phyloP scores from a whole-genome alignment of 257 asterid genomes.

The Capsicum pubescens region DNA sequence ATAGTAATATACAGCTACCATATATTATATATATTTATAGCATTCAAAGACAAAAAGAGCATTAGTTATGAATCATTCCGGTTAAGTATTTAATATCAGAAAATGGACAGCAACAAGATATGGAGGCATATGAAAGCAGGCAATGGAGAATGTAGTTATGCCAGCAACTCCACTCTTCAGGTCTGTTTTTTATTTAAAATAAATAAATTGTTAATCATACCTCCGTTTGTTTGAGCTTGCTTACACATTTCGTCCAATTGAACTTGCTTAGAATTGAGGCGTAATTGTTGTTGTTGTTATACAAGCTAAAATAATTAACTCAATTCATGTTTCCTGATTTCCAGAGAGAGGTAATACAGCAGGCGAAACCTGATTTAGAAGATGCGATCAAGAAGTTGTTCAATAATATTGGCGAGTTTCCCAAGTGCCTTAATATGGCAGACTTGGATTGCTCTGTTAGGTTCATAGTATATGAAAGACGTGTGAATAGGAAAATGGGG shows the following conservation, averaged over 20 bases:
- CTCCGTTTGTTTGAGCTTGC: background rate
- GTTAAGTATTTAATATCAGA: no score
- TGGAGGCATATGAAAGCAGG: constrained; percentile 36
- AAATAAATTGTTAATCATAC: no score
- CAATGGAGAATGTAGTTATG: constrained; percentile 44
- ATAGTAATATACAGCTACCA: no score
- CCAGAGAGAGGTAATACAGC: constrained; percentile 29
- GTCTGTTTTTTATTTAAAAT: no score
- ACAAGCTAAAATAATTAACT: background rate
- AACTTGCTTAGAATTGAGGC: background rate
- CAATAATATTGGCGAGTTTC: background rate
- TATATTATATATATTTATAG: no score
- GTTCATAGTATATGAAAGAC: no score
- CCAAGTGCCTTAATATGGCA: constrained; percentile 35
- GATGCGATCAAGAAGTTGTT: constrained; percentile 31
- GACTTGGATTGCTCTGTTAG: constrained; percentile 47
- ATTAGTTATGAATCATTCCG: no score
- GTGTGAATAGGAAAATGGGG: no score
- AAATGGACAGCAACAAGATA: no score
- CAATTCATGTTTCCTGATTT: background rate
- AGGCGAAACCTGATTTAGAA: constrained; percentile 29
- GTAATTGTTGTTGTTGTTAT: background rate
- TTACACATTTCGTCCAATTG: background rate
- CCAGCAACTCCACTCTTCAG: constrained; percentile 41
- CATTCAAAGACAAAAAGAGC: no score